Evolutionary conservation across 192 early-diverging fungal genomes (phyloP).

Genomic region (Rhizophagus clarus): DNA sequence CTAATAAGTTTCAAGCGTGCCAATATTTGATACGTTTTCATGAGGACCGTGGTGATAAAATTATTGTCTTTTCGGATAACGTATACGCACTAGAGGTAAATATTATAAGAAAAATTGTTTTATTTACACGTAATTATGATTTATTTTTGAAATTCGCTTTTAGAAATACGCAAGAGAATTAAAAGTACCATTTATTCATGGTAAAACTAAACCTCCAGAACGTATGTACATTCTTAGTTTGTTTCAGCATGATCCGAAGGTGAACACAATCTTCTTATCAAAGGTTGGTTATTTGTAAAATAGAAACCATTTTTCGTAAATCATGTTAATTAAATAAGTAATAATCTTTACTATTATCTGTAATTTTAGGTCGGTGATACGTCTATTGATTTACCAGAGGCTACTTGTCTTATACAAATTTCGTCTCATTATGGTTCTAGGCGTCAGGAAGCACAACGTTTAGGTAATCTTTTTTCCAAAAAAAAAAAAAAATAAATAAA

Average conservation of each 20-base stretch:
- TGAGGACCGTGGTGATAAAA: slow-evolving; percentile 93
- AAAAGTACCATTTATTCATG: slow-evolving; percentile 86
- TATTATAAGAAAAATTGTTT: not conserved
- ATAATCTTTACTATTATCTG: not conserved
- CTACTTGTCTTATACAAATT: slow-evolving; percentile 97
- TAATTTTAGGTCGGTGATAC: slow-evolving; percentile 86
- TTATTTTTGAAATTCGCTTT: not conserved
- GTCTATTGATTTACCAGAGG: slow-evolving; percentile 98
- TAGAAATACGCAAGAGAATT: slow-evolving; percentile 78
- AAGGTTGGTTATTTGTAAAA: slow-evolving; percentile 44
- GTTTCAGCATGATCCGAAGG: slow-evolving; percentile 88
- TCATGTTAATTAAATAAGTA: not conserved
- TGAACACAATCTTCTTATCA: slow-evolving; percentile 89
- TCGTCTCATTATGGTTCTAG: slow-evolving; percentile 98
- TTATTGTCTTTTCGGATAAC: slow-evolving; percentile 99
- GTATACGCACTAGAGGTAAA: slow-evolving; percentile 86
- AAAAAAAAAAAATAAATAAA: too few relatives aligned
- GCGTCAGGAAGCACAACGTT: slow-evolving; percentile 97
- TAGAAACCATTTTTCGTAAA: not conserved
- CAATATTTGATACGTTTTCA: slow-evolving; percentile 96
- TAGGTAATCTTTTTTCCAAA: slow-evolving; percentile 44
- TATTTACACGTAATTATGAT: not conserved
- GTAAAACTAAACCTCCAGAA: slow-evolving; percentile 86
- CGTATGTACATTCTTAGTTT: slow-evolving; percentile 90
- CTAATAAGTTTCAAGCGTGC: slow-evolving; percentile 96